phyloP scores from a whole-genome alignment of 2,329 filamentous ascomycete species.

The Trichoderma simmonsii region DNA sequence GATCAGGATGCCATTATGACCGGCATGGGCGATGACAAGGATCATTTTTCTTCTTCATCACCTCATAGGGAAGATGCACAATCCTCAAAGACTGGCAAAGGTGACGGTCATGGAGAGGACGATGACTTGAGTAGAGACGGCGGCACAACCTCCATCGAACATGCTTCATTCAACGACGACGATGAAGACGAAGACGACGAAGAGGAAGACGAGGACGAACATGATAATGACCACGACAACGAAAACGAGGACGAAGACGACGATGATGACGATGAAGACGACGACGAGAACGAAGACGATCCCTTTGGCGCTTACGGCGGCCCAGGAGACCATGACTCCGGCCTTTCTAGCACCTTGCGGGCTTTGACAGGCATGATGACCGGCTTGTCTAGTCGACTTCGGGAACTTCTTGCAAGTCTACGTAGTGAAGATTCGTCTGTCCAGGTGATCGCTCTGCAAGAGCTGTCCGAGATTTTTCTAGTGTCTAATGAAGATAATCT shows the following conservation, averaged over 20 bases:
- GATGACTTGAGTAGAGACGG: constrained; percentile 19
- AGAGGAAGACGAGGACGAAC: constrained; percentile 46
- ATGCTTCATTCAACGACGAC: constrained; percentile 26
- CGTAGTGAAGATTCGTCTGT: constrained; percentile 82
- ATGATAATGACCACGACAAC: constrained; percentile 54
- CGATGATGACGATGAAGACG: constrained; percentile 44
- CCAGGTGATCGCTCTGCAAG: constrained; percentile 88
- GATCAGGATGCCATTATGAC: constrained; percentile 14
- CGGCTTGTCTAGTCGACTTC: constrained; percentile 73
- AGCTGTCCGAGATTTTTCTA: constrained; percentile 87
- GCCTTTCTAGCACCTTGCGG: constrained; percentile 75
- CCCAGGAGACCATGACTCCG: constrained; percentile 57
- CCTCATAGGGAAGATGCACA: background rate
- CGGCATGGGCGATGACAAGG: constrained; percentile 1
- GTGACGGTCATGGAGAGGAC: background rate
- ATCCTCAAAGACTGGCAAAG: background rate
- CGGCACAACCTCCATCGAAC: constrained; percentile 14
- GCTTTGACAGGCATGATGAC: constrained; percentile 91
- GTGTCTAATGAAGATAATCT: constrained; percentile 97
- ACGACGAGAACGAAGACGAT: constrained; percentile 60
- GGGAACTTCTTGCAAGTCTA: constrained; percentile 72
- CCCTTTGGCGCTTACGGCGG: constrained; percentile 67
- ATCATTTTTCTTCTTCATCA: constrained; percentile 23
- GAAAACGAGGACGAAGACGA: constrained; percentile 35
- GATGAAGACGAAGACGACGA: constrained; percentile 37